A percentile compares a stretch with the other conserved stretches of the same genome.
These are phyloP conservation scores for Amanita thiersii DNA, from an alignment of 768 basidiomycete genomes.

Conservation along the genomic window DNA sequence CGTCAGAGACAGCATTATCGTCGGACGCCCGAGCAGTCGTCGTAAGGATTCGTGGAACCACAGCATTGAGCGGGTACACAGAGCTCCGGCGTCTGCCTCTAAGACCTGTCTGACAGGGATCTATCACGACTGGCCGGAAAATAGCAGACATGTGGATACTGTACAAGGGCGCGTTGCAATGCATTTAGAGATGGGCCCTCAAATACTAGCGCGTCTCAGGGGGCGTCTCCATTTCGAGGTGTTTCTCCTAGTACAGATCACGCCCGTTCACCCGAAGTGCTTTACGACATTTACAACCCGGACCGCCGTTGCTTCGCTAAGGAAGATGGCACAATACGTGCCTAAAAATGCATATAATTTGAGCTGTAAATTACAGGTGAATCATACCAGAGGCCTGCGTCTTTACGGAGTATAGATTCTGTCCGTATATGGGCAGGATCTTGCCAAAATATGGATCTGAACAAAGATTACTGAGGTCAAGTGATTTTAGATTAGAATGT, in stretches of 20 bases:
- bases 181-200: background rate
- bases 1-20: slow-evolving; percentile 25
- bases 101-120: slow-evolving; percentile 26
- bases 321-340: background rate
- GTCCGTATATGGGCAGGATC: too few relatives aligned
- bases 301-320: background rate
- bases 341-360: background rate
- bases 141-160: slow-evolving; percentile 20
- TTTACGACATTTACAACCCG: background rate
- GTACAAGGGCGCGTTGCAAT: background rate
- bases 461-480: too few relatives aligned
- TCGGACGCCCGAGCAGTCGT: slow-evolving; percentile 13
- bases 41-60: slow-evolving; percentile 20
- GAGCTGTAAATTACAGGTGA: too few relatives aligned
- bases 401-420: too few relatives aligned
- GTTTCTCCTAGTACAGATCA: too few relatives aligned
- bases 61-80: slow-evolving; percentile 20
- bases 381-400: too few relatives aligned
- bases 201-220: too few relatives aligned
- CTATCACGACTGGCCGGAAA: slow-evolving; percentile 24
- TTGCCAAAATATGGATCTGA: too few relatives aligned
- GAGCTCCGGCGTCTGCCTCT: slow-evolving; percentile 33
- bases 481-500: too few relatives aligned
- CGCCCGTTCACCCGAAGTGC: background rate
- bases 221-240: too few relatives aligned